Conservation (phyloP, 768 basidiomycete genomes). For the Xerocomellus chrysenteron region DNA sequence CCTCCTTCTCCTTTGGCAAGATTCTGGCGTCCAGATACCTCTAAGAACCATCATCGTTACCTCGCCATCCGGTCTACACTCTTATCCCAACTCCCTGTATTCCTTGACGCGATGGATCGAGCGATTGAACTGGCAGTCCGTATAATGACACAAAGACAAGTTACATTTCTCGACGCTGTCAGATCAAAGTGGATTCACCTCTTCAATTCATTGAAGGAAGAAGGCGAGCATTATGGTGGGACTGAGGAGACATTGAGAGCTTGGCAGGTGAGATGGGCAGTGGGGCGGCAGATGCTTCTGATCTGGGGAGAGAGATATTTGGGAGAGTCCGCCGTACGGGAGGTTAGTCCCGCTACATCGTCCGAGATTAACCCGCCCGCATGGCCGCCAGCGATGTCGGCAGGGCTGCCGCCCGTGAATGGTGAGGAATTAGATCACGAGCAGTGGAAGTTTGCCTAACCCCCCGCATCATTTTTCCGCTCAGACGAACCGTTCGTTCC, state of each 20-base stretch:
- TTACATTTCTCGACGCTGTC: constrained; percentile 38
- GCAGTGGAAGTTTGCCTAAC: background rate
- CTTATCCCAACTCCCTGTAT: constrained; percentile 62
- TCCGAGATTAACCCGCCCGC: background rate
- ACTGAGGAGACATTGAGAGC: constrained; percentile 61
- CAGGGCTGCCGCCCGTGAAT: background rate
- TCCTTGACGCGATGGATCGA: constrained; percentile 52
- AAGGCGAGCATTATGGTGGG: constrained; percentile 61
- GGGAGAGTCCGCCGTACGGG: background rate
- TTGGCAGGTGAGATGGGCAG: constrained; percentile 62
- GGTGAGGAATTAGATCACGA: background rate
- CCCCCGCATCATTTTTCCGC: too few relatives aligned
- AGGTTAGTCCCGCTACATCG: background rate
- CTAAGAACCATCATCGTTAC: constrained; percentile 47
- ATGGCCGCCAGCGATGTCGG: background rate
- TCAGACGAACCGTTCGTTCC: background rate
- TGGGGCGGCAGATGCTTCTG: background rate
- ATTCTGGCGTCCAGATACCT: constrained; percentile 45
- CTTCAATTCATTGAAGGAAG: constrained; percentile 69
- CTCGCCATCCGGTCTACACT: constrained; percentile 68
- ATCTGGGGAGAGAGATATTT: background rate
- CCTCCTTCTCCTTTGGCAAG: constrained; percentile 47
- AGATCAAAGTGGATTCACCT: constrained; percentile 62
- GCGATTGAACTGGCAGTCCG: constrained; percentile 50
- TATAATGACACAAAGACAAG: constrained; percentile 42